Conservation (phyloP, 2,329 filamentous ascomycete species). For the Venturia nashicola region DNA sequence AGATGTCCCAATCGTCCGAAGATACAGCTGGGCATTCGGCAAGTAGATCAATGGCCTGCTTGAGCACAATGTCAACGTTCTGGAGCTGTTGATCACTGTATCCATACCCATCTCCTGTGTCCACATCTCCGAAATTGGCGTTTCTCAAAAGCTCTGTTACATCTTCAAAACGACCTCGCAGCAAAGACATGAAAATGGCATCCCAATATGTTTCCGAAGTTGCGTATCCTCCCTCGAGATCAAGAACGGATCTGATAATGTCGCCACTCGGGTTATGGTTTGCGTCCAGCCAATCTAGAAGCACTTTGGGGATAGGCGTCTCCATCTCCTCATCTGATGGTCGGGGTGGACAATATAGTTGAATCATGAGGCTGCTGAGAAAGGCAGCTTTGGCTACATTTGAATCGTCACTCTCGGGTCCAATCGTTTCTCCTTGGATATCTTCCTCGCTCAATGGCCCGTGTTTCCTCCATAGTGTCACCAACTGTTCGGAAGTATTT, state of each 20-base stretch:
- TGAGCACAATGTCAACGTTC: constrained; percentile 62
- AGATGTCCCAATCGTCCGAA: constrained; percentile 67
- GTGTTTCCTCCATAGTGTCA: constrained; percentile 17
- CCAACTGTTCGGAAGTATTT: constrained; percentile 15
- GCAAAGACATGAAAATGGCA: constrained; percentile 57
- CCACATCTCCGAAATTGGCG: constrained; percentile 62
- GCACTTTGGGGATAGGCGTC: constrained; percentile 58
- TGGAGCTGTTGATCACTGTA: constrained; percentile 68
- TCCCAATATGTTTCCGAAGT: constrained; percentile 77
- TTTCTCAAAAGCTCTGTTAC: constrained; percentile 57
- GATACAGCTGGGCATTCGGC: constrained; percentile 58
- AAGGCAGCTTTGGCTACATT: constrained; percentile 59
- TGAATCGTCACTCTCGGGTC: neutral
- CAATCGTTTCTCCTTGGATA: constrained; percentile 13
- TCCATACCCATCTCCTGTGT: constrained; percentile 50
- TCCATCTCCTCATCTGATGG: constrained; percentile 10
- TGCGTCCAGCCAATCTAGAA: constrained; percentile 72
- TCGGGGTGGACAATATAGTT: constrained; percentile 43
- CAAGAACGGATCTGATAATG: constrained; percentile 53
- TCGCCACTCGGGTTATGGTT: constrained; percentile 61
- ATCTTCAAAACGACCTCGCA: constrained; percentile 61
- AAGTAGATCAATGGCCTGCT: constrained; percentile 56
- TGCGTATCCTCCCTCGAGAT: constrained; percentile 58
- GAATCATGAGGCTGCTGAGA: constrained; percentile 64
- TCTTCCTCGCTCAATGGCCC: constrained; percentile 15